A percentile compares a stretch with the other conserved stretches of the same genome.
Evolutionary conservation across 768 basidiomycete genomes (phyloP).

Genomic region (Jaapia argillacea): DNA sequence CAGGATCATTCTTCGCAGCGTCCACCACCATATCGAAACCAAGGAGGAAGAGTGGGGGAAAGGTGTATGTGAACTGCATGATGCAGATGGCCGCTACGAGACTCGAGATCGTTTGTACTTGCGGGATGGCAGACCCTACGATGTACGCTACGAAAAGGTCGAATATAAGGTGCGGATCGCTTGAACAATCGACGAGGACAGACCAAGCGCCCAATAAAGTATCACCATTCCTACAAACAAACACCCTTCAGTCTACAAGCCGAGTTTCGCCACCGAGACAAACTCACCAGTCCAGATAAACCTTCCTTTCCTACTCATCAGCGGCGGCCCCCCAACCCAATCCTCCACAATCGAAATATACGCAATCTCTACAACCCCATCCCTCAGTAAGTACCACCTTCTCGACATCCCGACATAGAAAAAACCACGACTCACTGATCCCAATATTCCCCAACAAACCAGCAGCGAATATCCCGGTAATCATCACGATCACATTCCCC

Average conservation of each 20-base stretch:
- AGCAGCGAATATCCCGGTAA: conserved; percentile 48
- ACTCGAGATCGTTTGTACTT: conserved; percentile 42
- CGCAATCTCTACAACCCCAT: conserved; percentile 25
- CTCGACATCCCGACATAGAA: background rate
- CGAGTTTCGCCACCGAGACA: too few species aligned
- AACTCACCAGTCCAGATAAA: conserved; percentile 40
- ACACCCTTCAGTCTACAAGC: too few species aligned
- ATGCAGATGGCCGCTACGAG: conserved; percentile 51
- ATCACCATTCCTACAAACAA: conserved; percentile 20
- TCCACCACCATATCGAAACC: conserved; percentile 30
- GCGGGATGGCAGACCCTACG: conserved; percentile 50
- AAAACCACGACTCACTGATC: conserved; percentile 31
- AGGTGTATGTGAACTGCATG: conserved; percentile 50
- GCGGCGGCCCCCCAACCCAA: conserved; percentile 36
- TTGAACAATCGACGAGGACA: too few species aligned
- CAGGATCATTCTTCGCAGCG: conserved; percentile 27
- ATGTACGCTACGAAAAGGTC: conserved; percentile 35
- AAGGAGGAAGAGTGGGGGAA: conserved; percentile 33
- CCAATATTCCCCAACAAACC: conserved; percentile 58
- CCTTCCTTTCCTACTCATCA: conserved; percentile 32
- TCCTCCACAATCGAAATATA: conserved; percentile 45
- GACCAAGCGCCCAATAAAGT: conserved; percentile 16
- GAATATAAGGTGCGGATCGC: too few species aligned
- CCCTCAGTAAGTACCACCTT: too few species aligned
- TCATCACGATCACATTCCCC: conserved; percentile 31